Evolutionary conservation across 164 flowering plant species (phyloP).

Genomic region (Annona squamosa): DNA sequence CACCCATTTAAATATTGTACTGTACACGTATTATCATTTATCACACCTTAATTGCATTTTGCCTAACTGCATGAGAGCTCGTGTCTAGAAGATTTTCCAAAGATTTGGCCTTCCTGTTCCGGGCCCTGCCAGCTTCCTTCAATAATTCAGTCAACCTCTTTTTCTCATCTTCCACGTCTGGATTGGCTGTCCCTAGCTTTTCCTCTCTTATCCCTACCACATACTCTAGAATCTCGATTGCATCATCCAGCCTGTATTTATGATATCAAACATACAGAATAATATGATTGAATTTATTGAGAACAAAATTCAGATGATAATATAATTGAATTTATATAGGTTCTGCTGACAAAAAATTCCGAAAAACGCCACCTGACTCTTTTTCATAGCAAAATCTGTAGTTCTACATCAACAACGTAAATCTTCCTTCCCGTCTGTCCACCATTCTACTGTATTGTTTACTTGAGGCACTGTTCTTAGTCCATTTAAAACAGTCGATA

Average conservation of each 20-base stretch:
- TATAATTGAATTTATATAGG: background rate
- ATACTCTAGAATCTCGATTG: constrained; percentile 63
- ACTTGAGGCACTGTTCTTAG: no score
- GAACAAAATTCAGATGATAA: background rate
- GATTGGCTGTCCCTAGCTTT: constrained; percentile 88
- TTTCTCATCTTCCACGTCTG: constrained; percentile 80
- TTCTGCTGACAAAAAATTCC: background rate
- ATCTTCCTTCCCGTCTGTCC: no score
- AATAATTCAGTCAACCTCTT: constrained; percentile 64
- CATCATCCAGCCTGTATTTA: constrained; percentile 63
- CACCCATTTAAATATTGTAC: constrained; percentile 12
- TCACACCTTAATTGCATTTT: constrained; percentile 25
- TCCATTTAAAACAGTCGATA: no score
- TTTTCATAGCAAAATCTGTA: background rate
- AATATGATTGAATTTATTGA: background rate
- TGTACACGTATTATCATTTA: constrained; percentile 11
- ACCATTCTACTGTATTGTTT: no score
- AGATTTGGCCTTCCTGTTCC: constrained; percentile 62
- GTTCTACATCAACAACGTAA: background rate
- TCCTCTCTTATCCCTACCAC: constrained; percentile 77
- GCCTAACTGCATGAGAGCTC: constrained; percentile 25
- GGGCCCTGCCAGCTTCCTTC: constrained; percentile 67
- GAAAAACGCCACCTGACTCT: background rate
- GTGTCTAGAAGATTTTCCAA: constrained; percentile 61
- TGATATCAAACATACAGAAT: constrained; percentile 2